phyloP scores from a whole-genome alignment of 495 filamentous ascomycete genomes.

The Hyaloscypha finlandica region DNA sequence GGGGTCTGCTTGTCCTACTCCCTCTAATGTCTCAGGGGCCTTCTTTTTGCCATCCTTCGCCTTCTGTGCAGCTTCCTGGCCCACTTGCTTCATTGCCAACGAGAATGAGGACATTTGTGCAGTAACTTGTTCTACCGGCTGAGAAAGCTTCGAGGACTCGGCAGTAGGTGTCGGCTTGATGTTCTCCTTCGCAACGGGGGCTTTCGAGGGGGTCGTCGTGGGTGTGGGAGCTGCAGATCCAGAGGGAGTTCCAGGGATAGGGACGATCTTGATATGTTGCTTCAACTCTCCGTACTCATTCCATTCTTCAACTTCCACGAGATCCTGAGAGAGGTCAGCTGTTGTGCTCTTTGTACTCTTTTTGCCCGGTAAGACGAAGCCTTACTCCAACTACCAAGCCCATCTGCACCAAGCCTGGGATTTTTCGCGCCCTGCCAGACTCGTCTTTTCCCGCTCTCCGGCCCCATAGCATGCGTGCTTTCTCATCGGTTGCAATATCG shows the following conservation, averaged over 20 bases:
- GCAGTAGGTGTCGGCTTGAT: slow-evolving; percentile 21
- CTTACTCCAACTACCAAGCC: slow-evolving; percentile 84
- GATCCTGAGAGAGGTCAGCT: slow-evolving; percentile 59
- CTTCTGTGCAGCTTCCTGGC: slow-evolving; percentile 70
- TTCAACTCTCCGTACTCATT: slow-evolving; percentile 97
- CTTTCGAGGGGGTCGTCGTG: slow-evolving; percentile 29
- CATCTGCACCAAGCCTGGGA: slow-evolving; percentile 87
- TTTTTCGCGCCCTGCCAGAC: slow-evolving; percentile 67
- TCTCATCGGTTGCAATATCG: slow-evolving; percentile 90
- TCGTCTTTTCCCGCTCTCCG: slow-evolving; percentile 67
- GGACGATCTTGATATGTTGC: slow-evolving; percentile 66
- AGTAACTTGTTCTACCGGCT: not conserved
- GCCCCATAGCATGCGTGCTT: slow-evolving; percentile 87
- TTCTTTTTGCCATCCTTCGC: slow-evolving; percentile 48
- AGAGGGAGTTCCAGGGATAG: slow-evolving; percentile 36
- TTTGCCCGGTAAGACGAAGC: slow-evolving; percentile 27
- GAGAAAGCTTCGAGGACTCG: slow-evolving; percentile 13
- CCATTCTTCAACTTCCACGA: slow-evolving; percentile 96
- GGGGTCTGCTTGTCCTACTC: slow-evolving; percentile 27
- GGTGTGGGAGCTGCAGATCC: slow-evolving; percentile 14
- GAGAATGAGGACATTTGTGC: slow-evolving; percentile 36
- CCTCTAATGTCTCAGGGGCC: slow-evolving; percentile 21
- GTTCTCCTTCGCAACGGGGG: slow-evolving; percentile 16
- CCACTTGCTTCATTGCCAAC: slow-evolving; percentile 62
- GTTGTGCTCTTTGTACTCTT: not conserved